These are phyloP conservation scores for Gossypium stocksii DNA, from an alignment of 345 rosid species.

Conservation along the genomic window DNA sequence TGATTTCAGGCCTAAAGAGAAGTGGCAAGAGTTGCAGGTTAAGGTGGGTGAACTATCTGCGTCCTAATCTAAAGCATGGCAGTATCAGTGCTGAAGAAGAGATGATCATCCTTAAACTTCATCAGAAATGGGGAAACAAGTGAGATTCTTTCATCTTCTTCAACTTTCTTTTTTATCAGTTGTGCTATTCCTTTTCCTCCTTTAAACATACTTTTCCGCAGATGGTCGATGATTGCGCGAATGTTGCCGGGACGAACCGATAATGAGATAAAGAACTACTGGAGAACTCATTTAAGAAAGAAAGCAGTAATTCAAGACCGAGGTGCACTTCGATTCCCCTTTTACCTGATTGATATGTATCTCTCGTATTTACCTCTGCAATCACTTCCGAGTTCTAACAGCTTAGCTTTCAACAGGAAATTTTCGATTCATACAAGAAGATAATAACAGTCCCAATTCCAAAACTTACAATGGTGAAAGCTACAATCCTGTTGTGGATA, in stretches of 20 bases:
- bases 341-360: neutral
- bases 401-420: slow-evolving; percentile 6
- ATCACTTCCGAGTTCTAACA: neutral
- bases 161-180: neutral
- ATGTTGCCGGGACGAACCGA: slow-evolving; percentile 73
- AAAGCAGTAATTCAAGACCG: slow-evolving; percentile 33
- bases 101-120: slow-evolving; percentile 48
- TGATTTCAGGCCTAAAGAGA: slow-evolving; percentile 49
- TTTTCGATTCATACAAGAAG: slow-evolving; percentile 8
- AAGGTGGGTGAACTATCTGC: slow-evolving; percentile 70
- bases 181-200: neutral
- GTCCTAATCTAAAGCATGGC: slow-evolving; percentile 56
- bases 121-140: slow-evolving; percentile 72
- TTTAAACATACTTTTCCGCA: neutral
- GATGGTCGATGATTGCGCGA: slow-evolving; percentile 71
- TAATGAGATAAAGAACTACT: slow-evolving; percentile 69
- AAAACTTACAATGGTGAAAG: slow-evolving; percentile 7
- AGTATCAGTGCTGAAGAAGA: slow-evolving; percentile 56
- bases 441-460: neutral
- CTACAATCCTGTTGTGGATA: slow-evolving; percentile 12
- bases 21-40: slow-evolving; percentile 76
- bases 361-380: neutral
- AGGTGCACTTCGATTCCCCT: slow-evolving; percentile 26
- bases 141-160: slow-evolving; percentile 22
- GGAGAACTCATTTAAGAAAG: slow-evolving; percentile 61